Evolutionary conservation across 768 basidiomycete genomes (phyloP), one percentile per base, ranked within the genome.

Genomic region (Lactarius vividus): DNA sequence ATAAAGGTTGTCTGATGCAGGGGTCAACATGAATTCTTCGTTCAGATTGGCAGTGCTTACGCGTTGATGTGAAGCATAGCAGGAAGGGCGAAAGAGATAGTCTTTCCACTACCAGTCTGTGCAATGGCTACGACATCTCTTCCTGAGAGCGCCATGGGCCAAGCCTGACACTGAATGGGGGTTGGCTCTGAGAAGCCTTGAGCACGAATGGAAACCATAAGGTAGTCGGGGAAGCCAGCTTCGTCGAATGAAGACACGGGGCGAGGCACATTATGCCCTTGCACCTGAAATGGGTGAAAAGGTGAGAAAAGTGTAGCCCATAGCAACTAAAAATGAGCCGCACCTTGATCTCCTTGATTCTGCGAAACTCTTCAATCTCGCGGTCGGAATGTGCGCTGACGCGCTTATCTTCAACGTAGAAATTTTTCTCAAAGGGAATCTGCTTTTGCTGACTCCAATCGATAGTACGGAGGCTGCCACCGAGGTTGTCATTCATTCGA

Each of bases 41-140:
- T 23, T 16, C 57, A 23, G 20, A 18, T 59, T 33, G 23, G 57
- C 20, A 1, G 59, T 33, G 81, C 91, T 70, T 73, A 94, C 92
- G 97, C 97, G 84, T 98, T 99, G 81, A 99, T 99, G 79, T 99
- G 97, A 39, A 99, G 83, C 96, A 98, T 99, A 58, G 97, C 96
- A 46, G 97, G 97, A 54, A 99, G 88, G 62, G 97, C 96, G 75
- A 99, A 99, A 11, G 96, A 87, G 63, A 99, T 98, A 8, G 97
- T 99, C 81, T 99, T 99, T 64, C 97, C 97, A 77, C 93, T 96
- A 63, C 97, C 97, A 10, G 97, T 99, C 77, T 98, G 96, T 42
- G 97, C 96, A 72, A 99, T 94, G 62, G 96, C 97, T 54, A 96
- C 91, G 44, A 98, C 84, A 77, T 99, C 96, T 67, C 94, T 84